Percentiles rank a stretch among this genome's conserved stretches.
These are phyloP conservation scores for Panaeolus cyanescens DNA, from an alignment of 768 basidiomycete species.

Conservation along the genomic window DNA sequence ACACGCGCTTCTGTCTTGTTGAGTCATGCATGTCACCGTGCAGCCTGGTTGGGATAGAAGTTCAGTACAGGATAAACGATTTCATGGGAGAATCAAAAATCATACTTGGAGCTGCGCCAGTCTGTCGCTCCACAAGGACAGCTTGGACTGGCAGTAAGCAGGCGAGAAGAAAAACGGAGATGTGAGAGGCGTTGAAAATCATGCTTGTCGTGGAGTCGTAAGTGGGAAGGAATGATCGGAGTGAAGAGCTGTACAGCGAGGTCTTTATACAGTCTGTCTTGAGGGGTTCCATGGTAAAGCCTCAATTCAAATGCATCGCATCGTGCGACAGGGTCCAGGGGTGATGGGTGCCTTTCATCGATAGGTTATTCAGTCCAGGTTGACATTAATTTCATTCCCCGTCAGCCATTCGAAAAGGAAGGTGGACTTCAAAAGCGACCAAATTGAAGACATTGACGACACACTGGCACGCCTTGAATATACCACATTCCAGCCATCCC, in stretches of 20 bases:
- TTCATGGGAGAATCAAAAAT: too few species aligned
- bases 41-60: not conserved
- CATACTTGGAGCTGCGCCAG: not conserved
- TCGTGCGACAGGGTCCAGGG: not conserved
- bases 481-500: too few species aligned
- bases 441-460: too few species aligned
- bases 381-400: not conserved
- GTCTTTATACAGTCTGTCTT: too few species aligned
- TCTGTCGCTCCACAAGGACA: not conserved
- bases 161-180: not conserved
- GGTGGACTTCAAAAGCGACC: not conserved
- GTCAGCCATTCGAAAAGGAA: not conserved
- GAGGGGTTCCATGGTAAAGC: too few species aligned
- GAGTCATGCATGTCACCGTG: not conserved
- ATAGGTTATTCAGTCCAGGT: too few species aligned
- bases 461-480: too few species aligned
- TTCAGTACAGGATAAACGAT: too few species aligned
- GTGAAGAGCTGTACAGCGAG: not conserved
- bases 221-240: not conserved
- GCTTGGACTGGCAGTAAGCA: not conserved
- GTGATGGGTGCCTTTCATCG: not conserved
- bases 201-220: not conserved
- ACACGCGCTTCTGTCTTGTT: not conserved
- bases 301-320: not conserved
- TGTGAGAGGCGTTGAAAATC: not conserved